Base-by-base conservation (phyloP, 768 basidiomycete genomes). In the Trametes cubensis region DNA sequence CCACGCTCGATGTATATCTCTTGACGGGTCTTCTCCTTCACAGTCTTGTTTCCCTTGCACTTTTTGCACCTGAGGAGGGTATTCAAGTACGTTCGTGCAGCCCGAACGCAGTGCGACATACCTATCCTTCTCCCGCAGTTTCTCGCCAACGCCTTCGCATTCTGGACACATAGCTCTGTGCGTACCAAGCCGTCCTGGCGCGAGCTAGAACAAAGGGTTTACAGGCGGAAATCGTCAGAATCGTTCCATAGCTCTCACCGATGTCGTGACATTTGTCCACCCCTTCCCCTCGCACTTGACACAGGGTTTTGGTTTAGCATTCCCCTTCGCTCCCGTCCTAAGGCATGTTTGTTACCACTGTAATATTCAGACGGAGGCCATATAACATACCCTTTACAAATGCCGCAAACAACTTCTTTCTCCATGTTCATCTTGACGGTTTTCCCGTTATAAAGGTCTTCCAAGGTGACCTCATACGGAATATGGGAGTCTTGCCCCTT, bases 371-470 rank as follows among this genome's bases (percentile, higher is more conserved):
- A 47, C 21, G 25, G 42, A 15, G 6, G 5, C 23, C 41, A 17
- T 20, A 21, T 26, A 50, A 72, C 81, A 50, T 68, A 90, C 90
- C 95, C 96, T 73, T 87, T 87, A 74, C 96, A 98, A 14, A 77
- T 75, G 15, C 79, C 79, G 73, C 96, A 98, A 2, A 91, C 76
- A 10, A 88, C 77, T 71, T 94, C 87, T 69, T 92, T 88, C 75
- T 96, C 94, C 80, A 97, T 85, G 67, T 86, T 91, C 79, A 98
- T 86, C 71, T 88, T 91, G 59, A 95, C 88, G 11, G 82, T 83
- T 75, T 95, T 95, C 30, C 95, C 96, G 59, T 89, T 91, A 76
- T 94, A 98, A 21, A 95, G 78, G 72, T 98, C 95, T 75, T 97
- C 95, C 30, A 98, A 80, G 5, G 91, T 89, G 55, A 96, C 91